Conservation (phyloP, 1,139 yeast genomes). For the Sugiyamaella japonica region DNA sequence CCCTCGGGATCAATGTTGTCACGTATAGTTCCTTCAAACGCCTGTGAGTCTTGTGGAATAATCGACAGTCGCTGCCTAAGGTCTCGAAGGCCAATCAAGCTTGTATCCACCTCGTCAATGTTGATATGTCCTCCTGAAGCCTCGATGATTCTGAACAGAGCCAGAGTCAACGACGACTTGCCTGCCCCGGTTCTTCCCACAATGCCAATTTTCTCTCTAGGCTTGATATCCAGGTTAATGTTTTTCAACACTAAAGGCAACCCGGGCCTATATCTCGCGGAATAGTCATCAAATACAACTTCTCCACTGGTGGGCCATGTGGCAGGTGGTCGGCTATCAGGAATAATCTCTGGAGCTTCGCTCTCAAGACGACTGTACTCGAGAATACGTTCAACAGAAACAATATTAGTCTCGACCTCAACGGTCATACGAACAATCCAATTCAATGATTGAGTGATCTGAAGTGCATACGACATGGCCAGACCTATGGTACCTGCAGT, state of each 20-base stretch:
- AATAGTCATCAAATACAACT: constrained; percentile 69
- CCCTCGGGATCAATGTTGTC: constrained; percentile 86
- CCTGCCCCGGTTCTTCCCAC: constrained; percentile 96
- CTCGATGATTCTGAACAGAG: constrained; percentile 87
- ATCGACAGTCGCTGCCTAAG: constrained; percentile 83
- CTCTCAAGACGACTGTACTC: constrained; percentile 74
- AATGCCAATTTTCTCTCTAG: constrained; percentile 88
- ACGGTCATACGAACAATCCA: constrained; percentile 99
- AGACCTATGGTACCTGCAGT: constrained; percentile 93
- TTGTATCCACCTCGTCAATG: constrained; percentile 72
- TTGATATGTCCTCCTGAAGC: constrained; percentile 68
- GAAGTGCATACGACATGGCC: constrained; percentile 88
- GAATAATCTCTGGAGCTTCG: constrained; percentile 81
- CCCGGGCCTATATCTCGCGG: constrained; percentile 83
- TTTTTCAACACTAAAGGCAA: constrained; percentile 77
- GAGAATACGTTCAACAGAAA: constrained; percentile 90
- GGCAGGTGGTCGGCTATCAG: constrained; percentile 63
- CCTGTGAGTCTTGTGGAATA: constrained; percentile 97
- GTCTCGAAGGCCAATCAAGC: constrained; percentile 74
- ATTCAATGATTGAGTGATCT: constrained; percentile 87
- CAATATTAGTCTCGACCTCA: constrained; percentile 95
- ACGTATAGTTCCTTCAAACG: constrained; percentile 86
- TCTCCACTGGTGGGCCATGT: constrained; percentile 82
- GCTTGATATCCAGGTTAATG: constrained; percentile 64
- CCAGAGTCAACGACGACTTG: constrained; percentile 85